Evolutionary conservation across 108 stramenopile species (phyloP).

Genomic region (Poteriospumella lacustris): DNA sequence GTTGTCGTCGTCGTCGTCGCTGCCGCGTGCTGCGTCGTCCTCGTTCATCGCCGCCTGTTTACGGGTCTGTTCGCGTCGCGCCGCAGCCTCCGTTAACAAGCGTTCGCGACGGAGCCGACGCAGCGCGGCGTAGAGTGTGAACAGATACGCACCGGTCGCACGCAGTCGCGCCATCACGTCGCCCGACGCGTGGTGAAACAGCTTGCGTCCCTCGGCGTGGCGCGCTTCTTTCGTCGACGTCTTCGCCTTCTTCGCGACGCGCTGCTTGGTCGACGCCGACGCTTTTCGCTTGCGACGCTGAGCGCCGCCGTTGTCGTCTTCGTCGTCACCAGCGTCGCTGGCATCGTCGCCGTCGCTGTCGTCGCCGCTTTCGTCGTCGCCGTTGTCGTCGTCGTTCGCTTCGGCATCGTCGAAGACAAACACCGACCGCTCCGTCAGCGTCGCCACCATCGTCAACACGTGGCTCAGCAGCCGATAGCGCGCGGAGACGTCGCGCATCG

Average conservation of each 20-base stretch:
- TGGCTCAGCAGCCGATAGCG: not conserved
- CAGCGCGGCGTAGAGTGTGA: not conserved
- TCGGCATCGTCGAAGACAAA: not conserved
- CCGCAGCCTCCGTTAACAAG: too few relatives aligned
- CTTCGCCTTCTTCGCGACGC: not conserved
- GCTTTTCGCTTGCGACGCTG: too few relatives aligned
- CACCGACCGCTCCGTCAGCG: not conserved
- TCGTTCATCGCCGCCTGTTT: too few relatives aligned
- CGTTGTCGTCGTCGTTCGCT: not conserved
- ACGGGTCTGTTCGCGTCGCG: too few relatives aligned
- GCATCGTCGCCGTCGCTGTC: not conserved
- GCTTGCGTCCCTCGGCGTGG: too few relatives aligned
- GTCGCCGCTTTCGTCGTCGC: not conserved
- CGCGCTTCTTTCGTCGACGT: not conserved
- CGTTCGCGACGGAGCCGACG: too few relatives aligned
- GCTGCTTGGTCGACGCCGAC: too few relatives aligned
- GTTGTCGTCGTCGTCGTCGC: not conserved
- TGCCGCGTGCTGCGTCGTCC: not conserved
- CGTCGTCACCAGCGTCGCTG: not conserved
- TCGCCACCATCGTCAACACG: not conserved
- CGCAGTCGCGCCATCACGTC: slow-evolving; percentile 11
- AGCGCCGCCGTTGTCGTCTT: not conserved
- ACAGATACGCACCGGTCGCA: slow-evolving; percentile 10
- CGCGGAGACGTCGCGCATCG: too few relatives aligned
- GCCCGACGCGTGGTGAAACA: not conserved